Percentiles rank a stretch among this genome's conserved stretches.
Evolutionary conservation across 2,329 filamentous ascomycete species (phyloP).

Genomic region (Gaeumannomyces sp.): DNA sequence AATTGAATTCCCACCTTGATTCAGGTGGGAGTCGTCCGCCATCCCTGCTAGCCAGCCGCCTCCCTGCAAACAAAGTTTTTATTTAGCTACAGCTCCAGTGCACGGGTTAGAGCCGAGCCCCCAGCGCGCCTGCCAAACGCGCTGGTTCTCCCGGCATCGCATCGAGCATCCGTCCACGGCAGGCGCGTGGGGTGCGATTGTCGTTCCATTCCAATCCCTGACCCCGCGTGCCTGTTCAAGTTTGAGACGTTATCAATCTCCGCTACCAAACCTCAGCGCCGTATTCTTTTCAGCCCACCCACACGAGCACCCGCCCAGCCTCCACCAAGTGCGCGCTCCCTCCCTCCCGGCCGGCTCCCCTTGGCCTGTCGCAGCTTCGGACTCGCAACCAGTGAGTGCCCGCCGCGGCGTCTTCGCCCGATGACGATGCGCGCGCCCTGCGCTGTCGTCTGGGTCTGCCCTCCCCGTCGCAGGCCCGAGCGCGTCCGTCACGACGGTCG

Average conservation of each 20-base stretch:
- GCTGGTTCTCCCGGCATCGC: neutral
- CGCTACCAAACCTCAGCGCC: neutral
- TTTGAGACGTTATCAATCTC: neutral
- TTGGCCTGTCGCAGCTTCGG: neutral
- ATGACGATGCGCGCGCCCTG: neutral
- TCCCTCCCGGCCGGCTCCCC: no score
- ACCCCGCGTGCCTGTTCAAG: neutral
- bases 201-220: neutral
- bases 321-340: neutral
- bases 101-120: no score
- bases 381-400: no score
- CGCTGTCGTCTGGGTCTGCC: neutral
- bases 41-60: neutral
- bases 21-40: neutral
- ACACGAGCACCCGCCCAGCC: neutral
- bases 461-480: neutral
- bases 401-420: no score
- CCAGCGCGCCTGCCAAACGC: neutral
- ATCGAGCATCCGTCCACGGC: neutral
- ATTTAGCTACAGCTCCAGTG: neutral
- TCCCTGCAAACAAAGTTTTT: conserved; percentile 1
- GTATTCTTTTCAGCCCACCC: neutral
- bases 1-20: neutral
- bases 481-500: neutral
- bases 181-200: neutral